Evolutionary conservation across 1,284 basidiomycete species (phyloP).

Genomic region (Singerocomus inundabilis): DNA sequence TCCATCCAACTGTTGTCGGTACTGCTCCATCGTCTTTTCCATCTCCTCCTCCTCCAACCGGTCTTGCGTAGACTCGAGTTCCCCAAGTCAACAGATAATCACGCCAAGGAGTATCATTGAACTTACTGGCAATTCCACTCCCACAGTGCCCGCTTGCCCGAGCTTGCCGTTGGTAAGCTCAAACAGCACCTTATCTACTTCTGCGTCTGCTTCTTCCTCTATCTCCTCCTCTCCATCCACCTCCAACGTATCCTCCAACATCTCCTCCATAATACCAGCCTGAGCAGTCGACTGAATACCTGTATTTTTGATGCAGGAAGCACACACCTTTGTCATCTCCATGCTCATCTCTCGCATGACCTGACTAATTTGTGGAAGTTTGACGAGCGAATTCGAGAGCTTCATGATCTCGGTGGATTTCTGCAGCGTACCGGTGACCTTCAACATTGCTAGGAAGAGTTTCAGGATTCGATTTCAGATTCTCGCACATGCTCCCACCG

Average conservation of each 20-base stretch:
- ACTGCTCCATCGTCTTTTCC: conserved; percentile 83
- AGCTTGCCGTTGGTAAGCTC: conserved; percentile 96
- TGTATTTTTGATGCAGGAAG: neutral
- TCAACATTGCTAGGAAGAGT: conserved; percentile 77
- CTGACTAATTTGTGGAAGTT: conserved; percentile 88
- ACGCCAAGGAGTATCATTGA: neutral
- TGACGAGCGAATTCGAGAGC: conserved; percentile 89
- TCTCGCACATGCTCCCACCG: conserved; percentile 53
- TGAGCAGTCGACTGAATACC: conserved; percentile 33
- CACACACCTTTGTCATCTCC: conserved; percentile 94
- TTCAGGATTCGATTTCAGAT: neutral
- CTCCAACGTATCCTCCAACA: conserved; percentile 85
- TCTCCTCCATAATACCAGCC: conserved; percentile 93
- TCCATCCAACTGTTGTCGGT: conserved; percentile 83
- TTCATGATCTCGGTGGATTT: conserved; percentile 99
- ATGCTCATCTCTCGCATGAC: conserved; percentile 97
- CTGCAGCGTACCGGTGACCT: conserved; percentile 95
- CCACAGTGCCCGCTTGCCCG: conserved; percentile 76
- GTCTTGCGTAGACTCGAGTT: conserved; percentile 50
- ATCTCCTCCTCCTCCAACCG: conserved; percentile 74
- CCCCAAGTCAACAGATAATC: conserved; percentile 10
- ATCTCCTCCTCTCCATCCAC: conserved; percentile 92
- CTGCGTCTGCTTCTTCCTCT: conserved; percentile 95
- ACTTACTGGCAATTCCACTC: conserved; percentile 78
- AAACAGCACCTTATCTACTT: conserved; percentile 96